These are phyloP conservation scores for Saururus chinensis DNA, from an alignment of 164 flowering plant genomes.

Conservation along the genomic window DNA sequence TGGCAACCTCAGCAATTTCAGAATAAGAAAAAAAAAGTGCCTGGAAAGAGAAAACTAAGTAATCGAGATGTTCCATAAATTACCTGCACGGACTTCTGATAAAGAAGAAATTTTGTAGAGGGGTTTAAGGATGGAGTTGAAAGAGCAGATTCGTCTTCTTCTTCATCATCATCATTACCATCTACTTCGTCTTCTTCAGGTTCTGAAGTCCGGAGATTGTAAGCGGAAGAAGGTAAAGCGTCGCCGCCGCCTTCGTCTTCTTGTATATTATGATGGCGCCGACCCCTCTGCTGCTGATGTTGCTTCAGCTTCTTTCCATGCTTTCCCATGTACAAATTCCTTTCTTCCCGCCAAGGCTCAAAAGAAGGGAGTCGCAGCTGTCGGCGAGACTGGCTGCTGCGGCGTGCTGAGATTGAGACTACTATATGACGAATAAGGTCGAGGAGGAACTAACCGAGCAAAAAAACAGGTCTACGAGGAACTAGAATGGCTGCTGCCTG, in stretches of 20 bases:
- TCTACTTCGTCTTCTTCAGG: conserved; percentile 12
- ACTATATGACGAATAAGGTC: no score
- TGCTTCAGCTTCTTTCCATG: conserved; percentile 56
- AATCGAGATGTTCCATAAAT: not conserved
- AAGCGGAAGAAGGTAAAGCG: conserved; percentile 7
- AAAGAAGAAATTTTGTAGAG: conserved; percentile 71
- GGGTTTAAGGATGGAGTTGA: conserved; percentile 9
- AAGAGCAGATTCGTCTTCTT: conserved; percentile 1
- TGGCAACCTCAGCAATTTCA: no score
- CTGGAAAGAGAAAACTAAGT: not conserved
- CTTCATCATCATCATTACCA: conserved; percentile 23
- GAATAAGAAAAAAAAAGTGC: no score
- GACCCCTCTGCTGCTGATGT: conserved; percentile 12
- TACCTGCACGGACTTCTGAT: conserved; percentile 94
- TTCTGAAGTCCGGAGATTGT: not conserved
- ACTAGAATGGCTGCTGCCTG: no score
- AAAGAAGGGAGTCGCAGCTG: no score
- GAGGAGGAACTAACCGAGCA: no score
- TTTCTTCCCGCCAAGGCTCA: no score
- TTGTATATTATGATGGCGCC: conserved; percentile 12
- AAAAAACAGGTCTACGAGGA: no score
- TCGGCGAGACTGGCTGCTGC: no score
- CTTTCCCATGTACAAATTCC: conserved; percentile 43
- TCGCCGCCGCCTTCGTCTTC: conserved; percentile 18
- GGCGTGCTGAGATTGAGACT: no score